Conservation (phyloP, 805 yeast genomes). For the Wickerhamiella cacticola region DNA sequence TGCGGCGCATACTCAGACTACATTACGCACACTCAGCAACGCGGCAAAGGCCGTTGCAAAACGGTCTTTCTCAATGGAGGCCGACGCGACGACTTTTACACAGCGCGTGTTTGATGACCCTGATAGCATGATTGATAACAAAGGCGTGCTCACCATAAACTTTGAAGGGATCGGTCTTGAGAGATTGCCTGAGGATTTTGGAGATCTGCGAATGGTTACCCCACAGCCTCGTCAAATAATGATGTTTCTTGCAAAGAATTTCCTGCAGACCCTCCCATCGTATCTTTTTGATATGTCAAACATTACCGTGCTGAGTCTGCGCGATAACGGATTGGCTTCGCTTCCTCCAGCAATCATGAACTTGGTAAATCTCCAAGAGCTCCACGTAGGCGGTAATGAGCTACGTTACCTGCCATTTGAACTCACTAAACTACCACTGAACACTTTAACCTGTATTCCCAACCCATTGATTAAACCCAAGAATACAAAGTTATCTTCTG, state of each 20-base stretch:
- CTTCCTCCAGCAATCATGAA: constrained; percentile 29
- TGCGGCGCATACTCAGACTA: not conserved
- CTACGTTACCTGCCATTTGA: constrained; percentile 30
- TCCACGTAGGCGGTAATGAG: constrained; percentile 29
- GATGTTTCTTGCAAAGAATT: constrained; percentile 26
- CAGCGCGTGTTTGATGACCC: constrained; percentile 11
- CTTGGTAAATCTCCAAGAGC: constrained; percentile 26
- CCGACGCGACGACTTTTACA: not conserved
- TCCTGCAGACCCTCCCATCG: constrained; percentile 23
- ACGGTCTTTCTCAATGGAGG: not conserved
- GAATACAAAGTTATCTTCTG: not conserved
- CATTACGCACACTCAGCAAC: constrained; percentile 3
- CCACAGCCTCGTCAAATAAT: constrained; percentile 19
- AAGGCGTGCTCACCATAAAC: constrained; percentile 12
- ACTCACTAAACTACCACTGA: constrained; percentile 25
- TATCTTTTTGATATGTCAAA: constrained; percentile 26
- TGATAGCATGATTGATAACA: not conserved
- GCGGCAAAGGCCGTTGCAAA: constrained; percentile 10
- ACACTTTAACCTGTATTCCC: constrained; percentile 28
- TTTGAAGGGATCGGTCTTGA: constrained; percentile 22
- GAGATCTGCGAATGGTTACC: constrained; percentile 27
- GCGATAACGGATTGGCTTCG: constrained; percentile 26
- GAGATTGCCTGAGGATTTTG: constrained; percentile 28
- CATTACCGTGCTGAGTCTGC: constrained; percentile 29
- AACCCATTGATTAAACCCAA: constrained; percentile 25